Evolutionary conservation across 2,329 filamentous ascomycete species (phyloP).

Genomic region (Emmonsia crescens): DNA sequence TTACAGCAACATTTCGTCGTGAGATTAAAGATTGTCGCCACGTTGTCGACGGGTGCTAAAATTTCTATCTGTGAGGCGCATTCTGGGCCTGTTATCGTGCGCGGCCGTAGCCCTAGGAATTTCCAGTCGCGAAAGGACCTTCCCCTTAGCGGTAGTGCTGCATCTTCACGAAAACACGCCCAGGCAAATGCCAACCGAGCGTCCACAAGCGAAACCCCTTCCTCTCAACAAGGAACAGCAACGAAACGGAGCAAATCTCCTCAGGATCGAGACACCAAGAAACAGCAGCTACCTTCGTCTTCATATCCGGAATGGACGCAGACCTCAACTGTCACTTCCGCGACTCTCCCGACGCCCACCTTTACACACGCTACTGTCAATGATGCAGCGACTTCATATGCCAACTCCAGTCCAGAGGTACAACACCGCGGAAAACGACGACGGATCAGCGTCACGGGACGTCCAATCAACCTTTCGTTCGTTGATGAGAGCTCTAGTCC

Average conservation of each 20-base stretch:
- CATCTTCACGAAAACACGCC: constrained; percentile 64
- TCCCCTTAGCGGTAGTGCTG: constrained; percentile 68
- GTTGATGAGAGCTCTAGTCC: constrained; percentile 44
- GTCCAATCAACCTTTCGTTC: constrained; percentile 46
- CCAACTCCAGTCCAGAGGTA: constrained; percentile 44
- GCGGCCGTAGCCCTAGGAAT: constrained; percentile 84
- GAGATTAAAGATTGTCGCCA: constrained; percentile 74
- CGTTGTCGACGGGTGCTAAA: constrained; percentile 71
- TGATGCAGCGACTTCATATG: constrained; percentile 29
- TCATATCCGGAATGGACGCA: constrained; percentile 28
- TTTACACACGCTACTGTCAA: constrained; percentile 14
- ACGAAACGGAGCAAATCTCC: constrained; percentile 13
- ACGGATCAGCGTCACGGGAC: constrained; percentile 26
- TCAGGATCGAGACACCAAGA: constrained; percentile 19
- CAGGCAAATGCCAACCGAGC: constrained; percentile 23
- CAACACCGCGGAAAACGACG: constrained; percentile 30
- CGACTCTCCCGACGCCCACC: constrained; percentile 14
- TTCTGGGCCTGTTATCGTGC: constrained; percentile 85
- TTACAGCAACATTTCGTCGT: constrained; percentile 93
- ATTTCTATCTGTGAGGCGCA: constrained; percentile 71
- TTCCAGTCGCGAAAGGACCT: constrained; percentile 92
- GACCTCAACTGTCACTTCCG: constrained; percentile 15
- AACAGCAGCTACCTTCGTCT: constrained; percentile 16
- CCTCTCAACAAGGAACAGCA: constrained; percentile 4
- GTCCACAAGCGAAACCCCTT: constrained; percentile 17